Base-by-base conservation (phyloP, 2,329 filamentous ascomycete species). In the Cladophialophora immunda region DNA sequence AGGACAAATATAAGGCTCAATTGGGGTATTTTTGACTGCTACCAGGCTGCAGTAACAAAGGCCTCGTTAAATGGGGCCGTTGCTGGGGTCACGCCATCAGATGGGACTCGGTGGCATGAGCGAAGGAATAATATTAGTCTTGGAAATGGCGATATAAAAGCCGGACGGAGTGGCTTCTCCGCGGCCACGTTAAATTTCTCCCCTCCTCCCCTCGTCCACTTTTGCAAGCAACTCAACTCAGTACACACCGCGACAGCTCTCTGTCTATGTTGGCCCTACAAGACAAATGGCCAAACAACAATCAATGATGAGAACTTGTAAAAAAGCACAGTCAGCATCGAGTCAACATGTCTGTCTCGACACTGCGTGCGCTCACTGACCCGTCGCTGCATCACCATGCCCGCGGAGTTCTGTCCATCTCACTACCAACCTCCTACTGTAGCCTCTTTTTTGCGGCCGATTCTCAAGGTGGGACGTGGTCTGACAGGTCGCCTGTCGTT, bases 371-470 rank as follows among this genome's bases (percentile, higher is more conserved):
- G 19, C 41, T 47, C n/a, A 6, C n/a, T 7, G 19, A 47, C 5
- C 5, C 19, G 11, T 47, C 4, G 19, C 45, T 50, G 25, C 45
- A 50, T 50, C 9, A 4, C 15, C 38, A 25, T 50, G 45, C 45
- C 45, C 45, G 45, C 45, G 45, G 45, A 50, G 45, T 50, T 50
- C 19, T 50, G 45, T 50, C 9, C 3, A 50, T 50, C 45, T 50
- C 11, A 50, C 41, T 50, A 13, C 19, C n/a, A 4, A 25, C 3
- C 45, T 50, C 19, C 19, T 17, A 19, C 8, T 41, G 38, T 5
- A 41, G 4, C 38, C 38, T 19, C 38, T 34, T 30, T 19, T 45
- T 41, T 45, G n/a, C 38, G 4, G 38, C 38, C 19, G 4, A 22
- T 45, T 19, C 6, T 45, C 34, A 38, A 50, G 25, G 45, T 50